Base-by-base conservation (phyloP, 345 rosid species). In the Salix arbutifolia region DNA sequence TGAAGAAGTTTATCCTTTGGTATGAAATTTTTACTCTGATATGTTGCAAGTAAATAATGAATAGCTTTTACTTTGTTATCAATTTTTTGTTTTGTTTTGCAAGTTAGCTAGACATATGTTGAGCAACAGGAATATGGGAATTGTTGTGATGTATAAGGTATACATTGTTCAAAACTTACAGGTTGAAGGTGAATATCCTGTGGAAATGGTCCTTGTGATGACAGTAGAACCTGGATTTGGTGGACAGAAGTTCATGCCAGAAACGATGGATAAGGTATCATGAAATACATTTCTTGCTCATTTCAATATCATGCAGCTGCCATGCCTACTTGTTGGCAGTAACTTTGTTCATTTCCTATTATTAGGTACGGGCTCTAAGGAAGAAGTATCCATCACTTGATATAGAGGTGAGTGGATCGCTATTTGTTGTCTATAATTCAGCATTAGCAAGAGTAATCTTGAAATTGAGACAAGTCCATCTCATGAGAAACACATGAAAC, bases 171-270 rank as follows among this genome's bases (percentile, higher is more conserved):
- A 9, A 19, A 42, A 58, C 16, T 60, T 71, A 31, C 80, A 95
- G 99, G 86, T 93, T n/a, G 92, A 93, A 74, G 85, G 87, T 70
- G 81, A 83, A 86, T 80, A 83, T 83, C 93, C 93, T 1, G 97
- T 96, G 48, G 97, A 93, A 78, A 85, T 93, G 94, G 99, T 95
- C 79, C 99, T 93, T 73, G 94, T 94, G 74, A 92, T 94, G 97
- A 92, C 97, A 6, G 95, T 92, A 25, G 97, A 92, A 77, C 96
- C 94, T 81, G 97, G 95, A 70, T 92, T 92, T 80, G 97, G 97
- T 12, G 98, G 97, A 61, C 97, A 92, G 77, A 91, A 91, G 84
- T 95, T 95, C 87, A 95, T 95, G 94, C 94, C 89, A 26, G 85
- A 74, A 42, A 93, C 77, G 86, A 95, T 95, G 97, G 92, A 91